Evolutionary conservation across 2,329 filamentous ascomycete species (phyloP).

Genomic region (Pezicula rhizophila): DNA sequence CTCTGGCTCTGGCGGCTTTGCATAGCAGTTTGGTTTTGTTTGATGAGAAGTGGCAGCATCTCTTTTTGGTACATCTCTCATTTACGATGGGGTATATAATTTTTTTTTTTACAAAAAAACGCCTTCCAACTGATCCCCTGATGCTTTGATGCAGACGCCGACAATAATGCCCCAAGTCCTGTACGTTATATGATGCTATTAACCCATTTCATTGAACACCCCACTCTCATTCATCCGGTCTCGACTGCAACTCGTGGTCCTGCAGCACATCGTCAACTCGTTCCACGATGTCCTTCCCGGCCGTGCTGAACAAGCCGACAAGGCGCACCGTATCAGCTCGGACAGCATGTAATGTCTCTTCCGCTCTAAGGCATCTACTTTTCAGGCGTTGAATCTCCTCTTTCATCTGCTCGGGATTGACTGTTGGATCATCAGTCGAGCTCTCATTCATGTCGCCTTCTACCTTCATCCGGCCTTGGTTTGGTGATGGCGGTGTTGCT

Average conservation of each 20-base stretch:
- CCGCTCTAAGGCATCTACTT: constrained; percentile 19
- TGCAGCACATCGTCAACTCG: constrained; percentile 8
- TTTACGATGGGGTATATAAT: no score
- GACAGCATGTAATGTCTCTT: constrained; percentile 18
- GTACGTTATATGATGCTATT: no score
- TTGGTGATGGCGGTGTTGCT: constrained; percentile 1
- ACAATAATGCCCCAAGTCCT: no score
- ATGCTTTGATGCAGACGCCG: no score
- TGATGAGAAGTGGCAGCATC: not conserved
- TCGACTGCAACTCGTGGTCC: no score
- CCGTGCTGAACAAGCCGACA: constrained; percentile 15
- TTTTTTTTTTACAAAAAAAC: no score
- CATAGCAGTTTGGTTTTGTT: not conserved
- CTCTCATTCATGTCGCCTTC: constrained; percentile 3
- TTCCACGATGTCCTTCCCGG: constrained; percentile 16
- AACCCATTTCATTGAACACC: not conserved
- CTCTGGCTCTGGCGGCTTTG: not conserved
- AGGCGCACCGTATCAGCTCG: constrained; percentile 23
- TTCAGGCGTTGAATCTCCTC: constrained; percentile 20
- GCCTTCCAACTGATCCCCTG: no score
- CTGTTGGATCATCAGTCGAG: not conserved
- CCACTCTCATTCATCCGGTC: no score
- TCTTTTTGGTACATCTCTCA: no score
- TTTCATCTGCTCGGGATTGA: constrained; percentile 4
- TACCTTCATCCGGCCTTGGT: constrained; percentile 2